These are phyloP conservation scores for Kazachstania taianensis DNA, from an alignment of 805 yeast genomes.

Conservation along the genomic window DNA sequence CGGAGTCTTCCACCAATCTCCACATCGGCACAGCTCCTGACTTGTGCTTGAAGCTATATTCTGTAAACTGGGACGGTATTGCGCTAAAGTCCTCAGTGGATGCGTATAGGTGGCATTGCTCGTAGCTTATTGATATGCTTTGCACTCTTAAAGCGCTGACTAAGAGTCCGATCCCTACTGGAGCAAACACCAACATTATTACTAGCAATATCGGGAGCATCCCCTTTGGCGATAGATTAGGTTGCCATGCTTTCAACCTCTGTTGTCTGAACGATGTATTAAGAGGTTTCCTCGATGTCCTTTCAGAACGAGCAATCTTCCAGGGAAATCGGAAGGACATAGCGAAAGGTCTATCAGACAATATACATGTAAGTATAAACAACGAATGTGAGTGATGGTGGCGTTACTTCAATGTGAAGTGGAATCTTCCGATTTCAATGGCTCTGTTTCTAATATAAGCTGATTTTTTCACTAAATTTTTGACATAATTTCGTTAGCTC, in stretches of 20 bases:
- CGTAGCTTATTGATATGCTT: constrained; percentile 61
- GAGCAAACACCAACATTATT: constrained; percentile 71
- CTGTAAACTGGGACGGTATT: constrained; percentile 53
- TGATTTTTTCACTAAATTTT: too few relatives aligned
- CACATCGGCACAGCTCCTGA: constrained; percentile 42
- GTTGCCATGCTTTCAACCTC: constrained; percentile 57
- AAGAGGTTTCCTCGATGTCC: constrained; percentile 48
- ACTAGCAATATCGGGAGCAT: constrained; percentile 75
- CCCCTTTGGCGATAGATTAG: constrained; percentile 85
- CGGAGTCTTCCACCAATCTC: constrained; percentile 38
- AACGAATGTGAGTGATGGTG: too few relatives aligned
- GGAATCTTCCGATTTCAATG: too few relatives aligned
- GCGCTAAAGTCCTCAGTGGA: constrained; percentile 31
- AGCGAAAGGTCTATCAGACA: too few relatives aligned
- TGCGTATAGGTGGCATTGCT: constrained; percentile 51
- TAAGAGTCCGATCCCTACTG: constrained; percentile 78
- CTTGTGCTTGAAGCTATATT: constrained; percentile 48
- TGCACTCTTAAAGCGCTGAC: constrained; percentile 67
- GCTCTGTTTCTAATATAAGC: too few relatives aligned
- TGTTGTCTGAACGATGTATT: constrained; percentile 76
- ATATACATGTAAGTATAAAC: too few relatives aligned
- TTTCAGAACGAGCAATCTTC: too few relatives aligned
- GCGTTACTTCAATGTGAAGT: too few relatives aligned
- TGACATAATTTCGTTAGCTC: too few relatives aligned
- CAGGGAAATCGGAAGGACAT: too few relatives aligned